These are phyloP conservation scores for Solanum clarkiae DNA, from an alignment of 257 asterid species.

Conservation along the genomic window DNA sequence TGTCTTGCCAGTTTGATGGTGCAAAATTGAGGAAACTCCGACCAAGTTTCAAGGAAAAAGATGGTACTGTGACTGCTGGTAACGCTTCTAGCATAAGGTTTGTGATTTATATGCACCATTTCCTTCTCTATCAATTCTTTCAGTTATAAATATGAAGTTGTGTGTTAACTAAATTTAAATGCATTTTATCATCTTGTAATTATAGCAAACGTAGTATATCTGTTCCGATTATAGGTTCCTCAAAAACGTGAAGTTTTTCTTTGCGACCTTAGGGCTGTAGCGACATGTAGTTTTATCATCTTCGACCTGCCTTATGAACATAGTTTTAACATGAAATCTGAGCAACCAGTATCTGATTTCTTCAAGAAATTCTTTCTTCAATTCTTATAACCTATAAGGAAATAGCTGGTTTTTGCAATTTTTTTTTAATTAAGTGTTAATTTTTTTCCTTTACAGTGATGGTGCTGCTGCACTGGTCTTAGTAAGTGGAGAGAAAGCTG, in stretches of 20 bases:
- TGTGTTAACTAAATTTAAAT: background rate
- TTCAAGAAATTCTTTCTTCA: background rate
- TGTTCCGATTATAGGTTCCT: background rate
- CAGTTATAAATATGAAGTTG: background rate
- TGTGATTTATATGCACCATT: background rate
- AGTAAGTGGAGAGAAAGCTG: slow-evolving; percentile 83
- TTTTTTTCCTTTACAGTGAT: slow-evolving; percentile 43
- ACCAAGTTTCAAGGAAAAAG: slow-evolving; percentile 95
- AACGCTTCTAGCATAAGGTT: slow-evolving; percentile 98
- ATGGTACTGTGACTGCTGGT: slow-evolving; percentile 95
- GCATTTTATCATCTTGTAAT: background rate
- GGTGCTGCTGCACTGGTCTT: slow-evolving; percentile 98
- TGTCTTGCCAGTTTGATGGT: slow-evolving; percentile 67
- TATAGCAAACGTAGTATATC: background rate
- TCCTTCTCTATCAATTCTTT: background rate
- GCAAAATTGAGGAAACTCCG: slow-evolving; percentile 88
- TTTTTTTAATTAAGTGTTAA: background rate
- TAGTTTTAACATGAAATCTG: too few species aligned
- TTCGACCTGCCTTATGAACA: background rate
- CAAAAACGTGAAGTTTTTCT: background rate
- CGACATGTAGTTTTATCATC: background rate
- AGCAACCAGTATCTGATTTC: background rate
- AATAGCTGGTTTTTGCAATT: background rate
- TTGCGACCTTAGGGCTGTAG: background rate
- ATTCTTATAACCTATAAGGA: background rate